These are phyloP conservation scores for Durusdinium trenchii DNA, from an alignment of 73 alveolate species.

Conservation along the genomic window DNA sequence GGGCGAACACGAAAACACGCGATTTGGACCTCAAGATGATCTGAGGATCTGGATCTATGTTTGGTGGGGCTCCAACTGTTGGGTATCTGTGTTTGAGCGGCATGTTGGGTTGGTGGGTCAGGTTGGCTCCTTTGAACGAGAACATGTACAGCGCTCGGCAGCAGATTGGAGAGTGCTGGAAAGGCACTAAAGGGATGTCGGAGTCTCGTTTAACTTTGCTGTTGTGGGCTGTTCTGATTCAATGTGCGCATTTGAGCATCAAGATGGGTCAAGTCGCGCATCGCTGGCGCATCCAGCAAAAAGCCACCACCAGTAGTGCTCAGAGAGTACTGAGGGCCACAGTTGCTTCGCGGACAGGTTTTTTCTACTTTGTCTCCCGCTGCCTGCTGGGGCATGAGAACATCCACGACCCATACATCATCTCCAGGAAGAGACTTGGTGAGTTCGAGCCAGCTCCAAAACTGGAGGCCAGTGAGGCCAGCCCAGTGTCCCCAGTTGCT, in stretches of 20 bases:
- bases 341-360: not conserved
- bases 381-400: slow-evolving; percentile 63
- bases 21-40: not conserved
- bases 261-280: not conserved
- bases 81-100: not conserved
- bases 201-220: not conserved
- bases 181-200: not conserved
- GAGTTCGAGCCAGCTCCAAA: not conserved
- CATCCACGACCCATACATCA: slow-evolving; percentile 61
- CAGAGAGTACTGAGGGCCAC: not conserved
- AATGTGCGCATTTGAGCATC: not conserved
- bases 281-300: not conserved
- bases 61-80: not conserved
- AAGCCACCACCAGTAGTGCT: not conserved
- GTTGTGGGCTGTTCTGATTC: not conserved
- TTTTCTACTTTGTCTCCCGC: slow-evolving; percentile 45
- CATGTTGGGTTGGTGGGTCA: not conserved
- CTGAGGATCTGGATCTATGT: too few relatives aligned
- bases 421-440: slow-evolving; percentile 61
- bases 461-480: not conserved
- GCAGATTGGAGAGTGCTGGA: slow-evolving; percentile 64
- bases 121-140: slow-evolving; percentile 59
- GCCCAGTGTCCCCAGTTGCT: not conserved
- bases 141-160: slow-evolving; percentile 68
- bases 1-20: too few relatives aligned